A percentile compares a stretch with the other conserved stretches of the same genome.
Evolutionary conservation across 257 asterid species (phyloP).

Genomic region (Scutellaria baicalensis): DNA sequence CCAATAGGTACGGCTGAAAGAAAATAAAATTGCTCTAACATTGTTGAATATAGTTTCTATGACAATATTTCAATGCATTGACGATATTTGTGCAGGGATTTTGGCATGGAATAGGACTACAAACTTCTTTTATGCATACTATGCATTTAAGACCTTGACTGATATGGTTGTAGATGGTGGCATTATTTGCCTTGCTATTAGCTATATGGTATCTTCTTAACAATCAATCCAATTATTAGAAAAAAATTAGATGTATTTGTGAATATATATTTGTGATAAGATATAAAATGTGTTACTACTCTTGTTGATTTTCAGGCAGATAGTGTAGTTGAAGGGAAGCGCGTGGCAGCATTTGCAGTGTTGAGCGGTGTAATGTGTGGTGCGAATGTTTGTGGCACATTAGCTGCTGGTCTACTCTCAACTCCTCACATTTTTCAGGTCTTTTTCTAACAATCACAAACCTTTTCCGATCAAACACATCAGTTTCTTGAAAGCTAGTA

Average conservation of each 20-base stretch:
- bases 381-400: slow-evolving; percentile 12
- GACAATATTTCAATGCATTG: no score
- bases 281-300: no score
- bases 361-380: slow-evolving; percentile 5
- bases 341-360: slow-evolving; percentile 8
- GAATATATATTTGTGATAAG: no score
- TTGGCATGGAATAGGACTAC: slow-evolving; percentile 8
- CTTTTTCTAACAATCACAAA: no score
- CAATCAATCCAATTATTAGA: background rate
- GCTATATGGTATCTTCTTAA: slow-evolving; percentile 9
- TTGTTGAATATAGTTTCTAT: background rate
- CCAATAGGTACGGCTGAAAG: slow-evolving; percentile 31
- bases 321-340: slow-evolving; percentile 9
- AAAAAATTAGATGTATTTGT: no score
- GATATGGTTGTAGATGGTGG: slow-evolving; percentile 19
- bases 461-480: no score
- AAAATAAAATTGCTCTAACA: background rate
- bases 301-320: background rate
- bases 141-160: slow-evolving; percentile 3
- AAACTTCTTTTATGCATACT: slow-evolving; percentile 13
- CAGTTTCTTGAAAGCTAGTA: no score
- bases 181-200: slow-evolving; percentile 5
- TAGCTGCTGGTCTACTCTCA: slow-evolving; percentile 13
- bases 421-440: slow-evolving; percentile 15
- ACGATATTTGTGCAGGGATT: background rate